A percentile compares a stretch with the other conserved stretches of the same genome.
phyloP scores from a whole-genome alignment of 2,329 filamentous ascomycete species.

The Capronia epimyces region DNA sequence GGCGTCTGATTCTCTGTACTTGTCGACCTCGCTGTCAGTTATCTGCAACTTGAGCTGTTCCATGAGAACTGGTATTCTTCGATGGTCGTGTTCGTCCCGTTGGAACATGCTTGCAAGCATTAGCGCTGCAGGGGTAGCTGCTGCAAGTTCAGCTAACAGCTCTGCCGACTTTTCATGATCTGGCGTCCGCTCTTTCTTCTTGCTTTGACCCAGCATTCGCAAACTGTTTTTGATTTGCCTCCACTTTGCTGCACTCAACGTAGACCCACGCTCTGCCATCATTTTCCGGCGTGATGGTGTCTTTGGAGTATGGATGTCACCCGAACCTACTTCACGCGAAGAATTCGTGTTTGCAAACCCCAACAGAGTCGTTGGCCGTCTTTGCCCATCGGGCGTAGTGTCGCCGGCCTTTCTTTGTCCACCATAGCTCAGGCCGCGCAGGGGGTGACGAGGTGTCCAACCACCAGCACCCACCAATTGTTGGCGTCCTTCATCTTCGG shows the following conservation, averaged over 20 bases:
- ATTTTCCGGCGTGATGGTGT: slow-evolving; percentile 39
- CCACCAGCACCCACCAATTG: slow-evolving; percentile 51
- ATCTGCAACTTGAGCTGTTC: slow-evolving; percentile 90
- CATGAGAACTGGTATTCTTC: slow-evolving; percentile 85
- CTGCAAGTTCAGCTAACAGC: slow-evolving; percentile 88
- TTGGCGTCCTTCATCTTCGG: slow-evolving; percentile 69
- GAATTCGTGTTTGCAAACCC: slow-evolving; percentile 58
- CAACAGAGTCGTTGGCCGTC: slow-evolving; percentile 60
- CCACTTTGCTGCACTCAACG: slow-evolving; percentile 76
- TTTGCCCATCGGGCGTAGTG: slow-evolving; percentile 46
- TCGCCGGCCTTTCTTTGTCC: slow-evolving; percentile 53
- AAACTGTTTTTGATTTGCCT: slow-evolving; percentile 85
- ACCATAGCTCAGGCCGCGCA: slow-evolving; percentile 47
- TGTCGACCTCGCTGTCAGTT: slow-evolving; percentile 68
- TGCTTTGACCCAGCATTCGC: slow-evolving; percentile 68
- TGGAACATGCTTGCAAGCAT: slow-evolving; percentile 98
- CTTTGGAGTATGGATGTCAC: slow-evolving; percentile 22
- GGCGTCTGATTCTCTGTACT: slow-evolving; percentile 29
- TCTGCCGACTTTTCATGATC: slow-evolving; percentile 95
- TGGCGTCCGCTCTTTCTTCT: slow-evolving; percentile 75
- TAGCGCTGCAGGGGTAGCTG: slow-evolving; percentile 84
- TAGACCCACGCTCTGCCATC: slow-evolving; percentile 59
- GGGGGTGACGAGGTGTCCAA: slow-evolving; percentile 58
- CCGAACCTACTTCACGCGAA: slow-evolving; percentile 42
- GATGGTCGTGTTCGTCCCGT: slow-evolving; percentile 91